Evolutionary conservation across 768 basidiomycete species (phyloP), one percentile per base, ranked within the genome.

Genomic region (Epithele typhae): DNA sequence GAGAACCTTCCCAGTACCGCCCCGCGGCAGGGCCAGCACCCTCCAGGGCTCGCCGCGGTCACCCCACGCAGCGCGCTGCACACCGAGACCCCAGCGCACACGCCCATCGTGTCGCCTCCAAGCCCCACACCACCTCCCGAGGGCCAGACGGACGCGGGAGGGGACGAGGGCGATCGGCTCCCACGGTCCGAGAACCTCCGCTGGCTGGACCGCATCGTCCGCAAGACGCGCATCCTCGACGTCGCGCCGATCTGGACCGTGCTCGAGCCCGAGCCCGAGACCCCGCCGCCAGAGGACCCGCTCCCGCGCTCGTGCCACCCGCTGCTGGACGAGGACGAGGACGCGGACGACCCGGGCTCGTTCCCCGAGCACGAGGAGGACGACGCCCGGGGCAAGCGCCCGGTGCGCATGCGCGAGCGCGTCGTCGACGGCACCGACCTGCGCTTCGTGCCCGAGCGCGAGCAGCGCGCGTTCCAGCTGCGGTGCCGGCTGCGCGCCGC

Each of bases 401-500:
- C 58, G 25, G 23, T 36, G 6, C 37, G 32, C 19, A 18, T 24
- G 22, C n/a, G n/a, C n/a, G 32, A 5, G 19, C 41, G 12, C 11
- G 12, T 12, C 7, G 18, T 22, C 23, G 18, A 30, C 24, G 44
- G 60, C 34, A 23, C 27, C 7, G 45, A 30, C 7, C 17, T 24
- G 30, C 18, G 11, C 19, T 21, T 15, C 14, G 17, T 23, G 15
- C 36, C 37, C 1, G 11, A 12, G 27, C 17, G 17, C 10, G 11
- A 14, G 6, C 37, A 44, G 25, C 34, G 27, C 34, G 37, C 37
- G 11, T 51, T 43, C 30, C 69, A 72, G 52, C 63, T 69, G 19
- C 61, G 68, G 27, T 66, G 73, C 37, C 73, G 67, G 24, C 69
- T 82, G 17, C 71, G 74, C 45, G 67, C 77, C 15, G 76, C 74